phyloP scores from a whole-genome alignment of 83 land plant genomes.

The Picea abies region DNA sequence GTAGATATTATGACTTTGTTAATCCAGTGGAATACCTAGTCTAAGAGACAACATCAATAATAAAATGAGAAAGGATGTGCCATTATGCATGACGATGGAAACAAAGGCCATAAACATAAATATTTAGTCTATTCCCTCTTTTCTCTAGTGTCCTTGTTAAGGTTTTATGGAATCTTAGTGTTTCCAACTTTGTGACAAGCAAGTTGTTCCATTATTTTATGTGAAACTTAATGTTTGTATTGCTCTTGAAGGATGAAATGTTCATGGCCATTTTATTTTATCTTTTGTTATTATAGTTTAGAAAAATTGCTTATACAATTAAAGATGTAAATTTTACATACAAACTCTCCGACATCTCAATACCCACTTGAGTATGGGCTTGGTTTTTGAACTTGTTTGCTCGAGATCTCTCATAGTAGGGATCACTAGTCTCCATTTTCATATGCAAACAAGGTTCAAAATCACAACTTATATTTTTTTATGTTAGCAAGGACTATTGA shows the following conservation, averaged over 20 bases:
- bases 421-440: background rate
- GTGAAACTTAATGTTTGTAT: background rate
- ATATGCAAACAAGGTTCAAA: background rate
- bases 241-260: background rate
- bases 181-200: background rate
- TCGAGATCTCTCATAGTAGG: background rate
- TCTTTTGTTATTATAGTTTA: background rate
- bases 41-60: no score
- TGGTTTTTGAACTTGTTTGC: background rate
- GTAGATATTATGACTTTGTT: no score
- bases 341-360: no score
- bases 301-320: background rate
- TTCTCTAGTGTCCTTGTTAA: no score
- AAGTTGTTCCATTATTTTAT: background rate
- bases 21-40: no score
- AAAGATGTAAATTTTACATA: background rate
- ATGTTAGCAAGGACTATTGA: no score
- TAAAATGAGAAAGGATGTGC: no score
- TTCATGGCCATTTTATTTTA: background rate
- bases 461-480: background rate
- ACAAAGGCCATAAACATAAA: no score
- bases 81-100: no score
- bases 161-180: no score
- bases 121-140: no score
- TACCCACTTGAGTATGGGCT: constrained; percentile 8